Evolutionary conservation across 129 eudicot genomes (phyloP).

Genomic region (Pseudognaphalium luteoalbum): DNA sequence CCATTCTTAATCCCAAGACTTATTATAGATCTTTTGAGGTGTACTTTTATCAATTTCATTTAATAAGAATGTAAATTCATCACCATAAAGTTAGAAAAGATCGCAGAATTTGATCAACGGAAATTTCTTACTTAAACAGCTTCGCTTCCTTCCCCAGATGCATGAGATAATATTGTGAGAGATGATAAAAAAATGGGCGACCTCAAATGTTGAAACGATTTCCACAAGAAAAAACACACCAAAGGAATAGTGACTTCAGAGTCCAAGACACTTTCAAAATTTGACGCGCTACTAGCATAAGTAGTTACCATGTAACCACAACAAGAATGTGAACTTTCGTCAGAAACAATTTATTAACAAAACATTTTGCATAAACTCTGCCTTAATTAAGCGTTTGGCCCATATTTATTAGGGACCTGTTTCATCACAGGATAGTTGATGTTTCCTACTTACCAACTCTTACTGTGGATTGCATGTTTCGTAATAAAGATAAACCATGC

Average conservation of each 20-base stretch:
- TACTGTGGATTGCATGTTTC: neutral
- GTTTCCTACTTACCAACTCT: neutral
- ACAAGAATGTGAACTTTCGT: neutral
- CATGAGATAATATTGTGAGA: neutral
- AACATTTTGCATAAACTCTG: neutral
- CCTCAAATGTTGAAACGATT: conserved; percentile 1
- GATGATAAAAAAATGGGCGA: neutral
- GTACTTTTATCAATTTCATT: conserved; percentile 9
- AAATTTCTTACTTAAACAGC: no score
- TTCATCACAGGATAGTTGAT: neutral
- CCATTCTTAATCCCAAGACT: neutral
- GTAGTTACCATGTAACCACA: neutral
- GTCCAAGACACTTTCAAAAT: neutral
- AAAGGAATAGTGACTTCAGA: neutral
- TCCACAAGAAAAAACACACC: neutral
- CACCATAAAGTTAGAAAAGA: neutral
- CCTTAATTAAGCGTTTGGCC: neutral
- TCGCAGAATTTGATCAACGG: neutral
- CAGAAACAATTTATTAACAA: neutral
- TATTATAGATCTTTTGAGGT: neutral
- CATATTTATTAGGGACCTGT: neutral
- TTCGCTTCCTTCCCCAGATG: no score
- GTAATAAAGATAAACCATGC: conserved; percentile 1
- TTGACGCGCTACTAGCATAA: neutral
- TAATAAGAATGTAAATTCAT: neutral